Evolutionary conservation across 257 asterid species (phyloP).

Genomic region (Hygrophila difformis): DNA sequence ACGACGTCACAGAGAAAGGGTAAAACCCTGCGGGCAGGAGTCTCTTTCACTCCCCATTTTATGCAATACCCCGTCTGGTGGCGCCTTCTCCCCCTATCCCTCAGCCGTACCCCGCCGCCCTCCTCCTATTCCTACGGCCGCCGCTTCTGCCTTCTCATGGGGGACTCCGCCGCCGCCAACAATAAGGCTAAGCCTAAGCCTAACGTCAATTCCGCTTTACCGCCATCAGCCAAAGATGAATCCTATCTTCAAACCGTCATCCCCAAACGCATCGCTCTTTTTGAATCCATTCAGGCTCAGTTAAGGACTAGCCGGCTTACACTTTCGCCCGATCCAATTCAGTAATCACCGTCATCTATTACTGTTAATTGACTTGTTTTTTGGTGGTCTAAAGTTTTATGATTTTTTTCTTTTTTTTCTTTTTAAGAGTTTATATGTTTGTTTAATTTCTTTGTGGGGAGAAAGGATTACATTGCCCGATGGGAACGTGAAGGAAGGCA

Average conservation of each 20-base stretch:
- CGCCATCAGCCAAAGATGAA: conserved; percentile 41
- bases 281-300: conserved; percentile 40
- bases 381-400: not conserved
- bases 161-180: conserved; percentile 34
- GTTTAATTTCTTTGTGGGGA: conserved; percentile 1
- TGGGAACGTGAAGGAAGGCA: conserved; percentile 80
- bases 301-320: conserved; percentile 47
- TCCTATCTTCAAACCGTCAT: conserved; percentile 48
- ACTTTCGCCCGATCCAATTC: conserved; percentile 53
- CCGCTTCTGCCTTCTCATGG: conserved; percentile 27
- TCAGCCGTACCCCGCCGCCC: conserved; percentile 24
- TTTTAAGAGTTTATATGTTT: not conserved
- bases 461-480: conserved; percentile 65
- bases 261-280: conserved; percentile 57
- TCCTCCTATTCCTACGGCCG: conserved; percentile 19
- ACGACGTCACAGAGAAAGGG: too few relatives aligned
- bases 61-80: conserved; percentile 21
- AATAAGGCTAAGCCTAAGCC: conserved; percentile 28
- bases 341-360: conserved; percentile 21
- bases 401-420: not conserved
- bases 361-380: not conserved
- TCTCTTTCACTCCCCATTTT: conserved; percentile 9
- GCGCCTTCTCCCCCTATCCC: conserved; percentile 19
- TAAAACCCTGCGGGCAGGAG: too few relatives aligned
- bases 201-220: conserved; percentile 21